Evolutionary conservation across 352 stramenopile genomes (phyloP), one percentile per base, ranked within the genome.

Genomic region (Blastocystis sp.): DNA sequence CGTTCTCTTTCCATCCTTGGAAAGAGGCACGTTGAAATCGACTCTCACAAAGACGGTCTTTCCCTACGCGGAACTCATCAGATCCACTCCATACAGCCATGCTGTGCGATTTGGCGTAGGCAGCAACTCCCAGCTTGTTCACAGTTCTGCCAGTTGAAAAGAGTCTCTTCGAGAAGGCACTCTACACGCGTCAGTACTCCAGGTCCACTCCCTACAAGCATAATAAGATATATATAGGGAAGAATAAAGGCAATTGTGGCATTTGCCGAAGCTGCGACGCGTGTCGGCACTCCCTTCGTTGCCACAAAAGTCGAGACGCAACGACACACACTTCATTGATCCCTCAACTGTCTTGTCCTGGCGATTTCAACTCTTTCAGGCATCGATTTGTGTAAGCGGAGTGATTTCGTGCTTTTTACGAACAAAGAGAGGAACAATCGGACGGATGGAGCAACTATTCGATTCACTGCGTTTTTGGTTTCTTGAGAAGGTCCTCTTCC

Each of bases 1-100:
- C 78, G 92, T 98, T 80, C 97, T 94, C 88, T 96, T 96, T 86
- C 94, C 96, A 90, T 95, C 92, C 86, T 96, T 94, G 21, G 92
- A 91, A 89, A 99, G 96, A 19, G 97, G 97, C 60, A 99, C 97
- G 91, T 99, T 99, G 89, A 99, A 97, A 92, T 99, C 97, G 86
- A 98, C 98, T 90, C 97, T 94, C 84, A 99, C 96, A 80, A 99
- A 93, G 86, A 99, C 96, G 91, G 95, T 97, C 92, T 98, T 98
- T 92, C 93, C 95, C 91, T 88, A 45, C 43, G n/a, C 28, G 43
- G 67, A 3, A 82, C 23, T 21, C 9, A 4, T 34, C 10, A 38
- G 9, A 48, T 38, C 40, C 28, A n/a, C 10, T 5, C 34, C 52
- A 5, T 69, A 82, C 74, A 45, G 74, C 66, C 34, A 88, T 88